phyloP scores from a whole-genome alignment of 2,329 filamentous ascomycete genomes.

The Tolypocladium tundrense region DNA sequence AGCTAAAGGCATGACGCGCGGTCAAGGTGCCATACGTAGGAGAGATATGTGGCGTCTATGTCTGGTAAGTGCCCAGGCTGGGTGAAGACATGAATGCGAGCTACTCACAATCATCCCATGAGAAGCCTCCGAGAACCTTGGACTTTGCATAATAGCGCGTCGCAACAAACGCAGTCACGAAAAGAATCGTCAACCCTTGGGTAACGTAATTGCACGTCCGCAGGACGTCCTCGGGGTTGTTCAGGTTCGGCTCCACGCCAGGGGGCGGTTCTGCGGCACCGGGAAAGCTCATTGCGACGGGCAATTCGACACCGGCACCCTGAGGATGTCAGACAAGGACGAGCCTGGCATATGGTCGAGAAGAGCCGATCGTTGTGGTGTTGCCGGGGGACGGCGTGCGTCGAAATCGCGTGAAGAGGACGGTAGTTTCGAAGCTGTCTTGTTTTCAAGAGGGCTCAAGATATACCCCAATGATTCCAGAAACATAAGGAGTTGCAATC shows the following conservation, averaged over 20 bases:
- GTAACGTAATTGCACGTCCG: neutral
- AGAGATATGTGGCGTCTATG: neutral
- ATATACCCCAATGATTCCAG: neutral
- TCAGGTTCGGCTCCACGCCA: neutral
- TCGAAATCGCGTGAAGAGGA: no score
- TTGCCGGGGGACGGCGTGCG: neutral
- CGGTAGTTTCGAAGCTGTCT: neutral
- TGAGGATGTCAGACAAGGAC: neutral
- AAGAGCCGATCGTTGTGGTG: neutral
- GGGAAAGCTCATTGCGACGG: neutral
- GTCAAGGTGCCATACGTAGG: neutral
- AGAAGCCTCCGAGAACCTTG: neutral
- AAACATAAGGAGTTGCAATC: neutral
- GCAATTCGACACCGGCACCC: neutral
- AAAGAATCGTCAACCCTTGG: neutral
- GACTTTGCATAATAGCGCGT: neutral
- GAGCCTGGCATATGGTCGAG: neutral
- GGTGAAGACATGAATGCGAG: neutral
- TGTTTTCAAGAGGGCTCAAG: neutral
- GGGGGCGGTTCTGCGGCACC: neutral
- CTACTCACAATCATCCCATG: neutral
- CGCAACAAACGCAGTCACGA: neutral
- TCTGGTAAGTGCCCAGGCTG: neutral
- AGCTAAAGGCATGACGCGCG: neutral
- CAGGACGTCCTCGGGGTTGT: neutral